Evolutionary conservation across 768 basidiomycete species (phyloP).

Genomic region (Mycena venus): DNA sequence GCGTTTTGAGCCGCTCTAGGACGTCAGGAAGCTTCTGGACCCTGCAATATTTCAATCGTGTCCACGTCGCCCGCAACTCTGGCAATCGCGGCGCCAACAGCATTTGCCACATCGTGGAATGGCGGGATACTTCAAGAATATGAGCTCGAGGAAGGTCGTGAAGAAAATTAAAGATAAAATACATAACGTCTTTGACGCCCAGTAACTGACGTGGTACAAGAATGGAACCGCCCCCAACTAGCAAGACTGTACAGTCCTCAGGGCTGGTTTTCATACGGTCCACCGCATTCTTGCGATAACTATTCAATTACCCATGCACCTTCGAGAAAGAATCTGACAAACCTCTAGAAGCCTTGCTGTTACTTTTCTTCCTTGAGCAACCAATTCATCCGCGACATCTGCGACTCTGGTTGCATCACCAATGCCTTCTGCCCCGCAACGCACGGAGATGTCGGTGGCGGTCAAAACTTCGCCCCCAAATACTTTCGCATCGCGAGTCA

Average conservation of each 20-base stretch:
- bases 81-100: constrained; percentile 67
- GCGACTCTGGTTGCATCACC: constrained; percentile 34
- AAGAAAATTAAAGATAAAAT: neutral
- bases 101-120: constrained; percentile 68
- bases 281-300: constrained; percentile 59
- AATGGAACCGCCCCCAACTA: constrained; percentile 78
- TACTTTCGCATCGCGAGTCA: constrained; percentile 60
- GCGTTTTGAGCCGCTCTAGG: constrained; percentile 49
- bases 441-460: constrained; percentile 72
- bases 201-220: constrained; percentile 63
- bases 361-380: constrained; percentile 27
- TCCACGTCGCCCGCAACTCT: constrained; percentile 61
- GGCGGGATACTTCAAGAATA: constrained; percentile 41
- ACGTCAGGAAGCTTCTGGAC: constrained; percentile 46
- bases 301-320: neutral
- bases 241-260: constrained; percentile 67
- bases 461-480: constrained; percentile 72
- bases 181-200: constrained; percentile 61
- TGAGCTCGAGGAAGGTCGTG: neutral
- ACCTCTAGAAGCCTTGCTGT: constrained; percentile 46
- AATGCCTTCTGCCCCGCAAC: constrained; percentile 29
- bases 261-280: constrained; percentile 78
- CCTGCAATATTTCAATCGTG: constrained; percentile 56
- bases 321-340: neutral
- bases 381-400: constrained; percentile 29